phyloP scores from a whole-genome alignment of 1,284 basidiomycete genomes.

The Leccinum holopus region DNA sequence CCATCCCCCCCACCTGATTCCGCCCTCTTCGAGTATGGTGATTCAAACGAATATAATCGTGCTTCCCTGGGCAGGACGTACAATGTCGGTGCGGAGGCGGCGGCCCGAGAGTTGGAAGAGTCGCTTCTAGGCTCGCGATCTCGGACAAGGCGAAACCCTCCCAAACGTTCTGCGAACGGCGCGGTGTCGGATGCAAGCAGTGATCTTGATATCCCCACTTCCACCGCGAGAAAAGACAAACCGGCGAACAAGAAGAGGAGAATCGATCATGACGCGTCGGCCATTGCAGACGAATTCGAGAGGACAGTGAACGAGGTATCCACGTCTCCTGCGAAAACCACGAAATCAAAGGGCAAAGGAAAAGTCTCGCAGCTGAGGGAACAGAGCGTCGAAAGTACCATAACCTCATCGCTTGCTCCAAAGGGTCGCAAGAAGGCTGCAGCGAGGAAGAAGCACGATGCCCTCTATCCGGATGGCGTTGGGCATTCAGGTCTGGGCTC shows the following conservation, averaged over 20 bases:
- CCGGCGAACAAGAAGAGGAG: conserved; percentile 53
- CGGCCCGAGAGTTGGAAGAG: conserved; percentile 44
- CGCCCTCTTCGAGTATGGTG: conserved; percentile 32
- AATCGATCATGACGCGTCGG: conserved; percentile 38
- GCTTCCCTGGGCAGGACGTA: conserved; percentile 26
- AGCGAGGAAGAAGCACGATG: conserved; percentile 48
- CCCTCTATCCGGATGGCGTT: conserved; percentile 40
- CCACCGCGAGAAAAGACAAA: conserved; percentile 25
- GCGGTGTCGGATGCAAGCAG: conserved; percentile 55
- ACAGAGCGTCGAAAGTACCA: conserved; percentile 44
- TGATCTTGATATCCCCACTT: conserved; percentile 41
- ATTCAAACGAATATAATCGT: conserved; percentile 27
- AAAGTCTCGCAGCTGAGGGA: conserved; percentile 42
- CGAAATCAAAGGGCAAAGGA: conserved; percentile 41
- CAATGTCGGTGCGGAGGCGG: conserved; percentile 39
- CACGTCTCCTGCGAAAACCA: conserved; percentile 23
- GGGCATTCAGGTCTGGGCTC: conserved; percentile 55
- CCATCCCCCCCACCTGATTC: conserved; percentile 35
- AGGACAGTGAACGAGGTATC: conserved; percentile 35
- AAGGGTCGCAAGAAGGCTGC: conserved; percentile 42
- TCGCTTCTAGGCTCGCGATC: conserved; percentile 35
- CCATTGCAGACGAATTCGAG: conserved; percentile 45
- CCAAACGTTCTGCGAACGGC: conserved; percentile 49
- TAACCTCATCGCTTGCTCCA: conserved; percentile 33
- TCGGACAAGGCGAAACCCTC: conserved; percentile 37